These are phyloP conservation scores for Coemansia sp. DNA, from an alignment of 371 early-diverging fungal species.

Conservation along the genomic window DNA sequence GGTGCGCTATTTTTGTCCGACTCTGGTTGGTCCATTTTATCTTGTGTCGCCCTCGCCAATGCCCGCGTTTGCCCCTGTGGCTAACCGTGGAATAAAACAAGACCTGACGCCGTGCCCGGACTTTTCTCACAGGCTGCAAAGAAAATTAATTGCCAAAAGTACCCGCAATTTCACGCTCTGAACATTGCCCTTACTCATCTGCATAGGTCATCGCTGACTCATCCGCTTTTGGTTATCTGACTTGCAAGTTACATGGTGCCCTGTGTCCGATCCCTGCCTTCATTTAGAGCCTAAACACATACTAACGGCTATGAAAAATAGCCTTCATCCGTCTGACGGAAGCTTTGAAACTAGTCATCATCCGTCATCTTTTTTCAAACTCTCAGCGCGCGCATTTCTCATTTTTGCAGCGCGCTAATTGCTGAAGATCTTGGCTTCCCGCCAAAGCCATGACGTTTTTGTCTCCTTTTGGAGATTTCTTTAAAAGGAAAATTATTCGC, in stretches of 20 bases:
- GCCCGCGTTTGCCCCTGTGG: too few species aligned
- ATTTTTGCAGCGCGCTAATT: too few species aligned
- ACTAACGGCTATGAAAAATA: background rate
- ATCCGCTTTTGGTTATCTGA: too few species aligned
- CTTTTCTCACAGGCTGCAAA: too few species aligned
- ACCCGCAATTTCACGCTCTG: too few species aligned
- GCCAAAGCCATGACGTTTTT: background rate
- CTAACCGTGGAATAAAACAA: too few species aligned
- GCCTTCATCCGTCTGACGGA: background rate
- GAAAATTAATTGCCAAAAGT: too few species aligned
- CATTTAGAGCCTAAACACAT: background rate
- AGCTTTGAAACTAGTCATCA: background rate
- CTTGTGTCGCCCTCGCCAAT: too few species aligned
- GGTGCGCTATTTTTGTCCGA: background rate
- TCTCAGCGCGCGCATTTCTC: background rate
- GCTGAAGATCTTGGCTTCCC: too few species aligned
- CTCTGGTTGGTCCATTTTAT: too few species aligned
- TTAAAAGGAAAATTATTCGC: constrained; percentile 5
- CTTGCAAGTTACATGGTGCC: too few species aligned
- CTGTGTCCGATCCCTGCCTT: background rate
- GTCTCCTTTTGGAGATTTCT: background rate
- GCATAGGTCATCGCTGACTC: background rate
- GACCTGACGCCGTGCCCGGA: too few species aligned
- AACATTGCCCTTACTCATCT: background rate
- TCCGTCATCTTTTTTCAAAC: background rate